Percentiles rank a stretch among this genome's conserved stretches.
Conservation (phyloP, 2,329 filamentous ascomycete genomes). For the Aspergillus arachidicola region DNA sequence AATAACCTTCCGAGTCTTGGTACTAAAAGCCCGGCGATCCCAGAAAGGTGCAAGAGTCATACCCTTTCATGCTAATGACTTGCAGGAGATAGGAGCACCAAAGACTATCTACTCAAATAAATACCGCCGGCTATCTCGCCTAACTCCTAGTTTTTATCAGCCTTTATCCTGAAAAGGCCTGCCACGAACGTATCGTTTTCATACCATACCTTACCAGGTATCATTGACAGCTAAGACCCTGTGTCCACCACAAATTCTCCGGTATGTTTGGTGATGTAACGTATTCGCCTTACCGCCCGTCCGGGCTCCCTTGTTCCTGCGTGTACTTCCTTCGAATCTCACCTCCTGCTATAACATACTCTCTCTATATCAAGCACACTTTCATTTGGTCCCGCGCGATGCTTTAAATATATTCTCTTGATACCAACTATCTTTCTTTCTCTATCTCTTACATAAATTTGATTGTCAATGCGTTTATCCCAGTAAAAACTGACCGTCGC, state of each 20-base stretch:
- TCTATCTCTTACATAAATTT: background rate
- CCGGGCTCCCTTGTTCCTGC: background rate
- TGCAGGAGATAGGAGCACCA: background rate
- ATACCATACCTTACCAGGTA: constrained; percentile 1
- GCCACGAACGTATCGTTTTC: background rate
- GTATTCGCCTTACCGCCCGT: constrained; percentile 2
- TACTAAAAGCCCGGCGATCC: constrained; percentile 10
- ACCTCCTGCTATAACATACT: background rate
- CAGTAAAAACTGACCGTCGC: background rate
- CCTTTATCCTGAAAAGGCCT: background rate
- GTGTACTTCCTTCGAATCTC: background rate
- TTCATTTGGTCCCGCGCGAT: background rate
- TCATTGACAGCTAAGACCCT: background rate
- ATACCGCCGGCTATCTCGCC: constrained; percentile 4
- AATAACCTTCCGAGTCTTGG: constrained; percentile 5
- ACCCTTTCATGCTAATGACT: background rate
- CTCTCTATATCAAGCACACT: background rate
- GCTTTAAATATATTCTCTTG: background rate
- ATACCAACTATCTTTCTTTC: background rate
- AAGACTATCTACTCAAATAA: background rate
- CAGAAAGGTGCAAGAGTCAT: background rate
- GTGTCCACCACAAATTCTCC: constrained; percentile 2
- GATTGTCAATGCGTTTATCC: background rate
- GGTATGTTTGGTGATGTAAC: constrained; percentile 7
- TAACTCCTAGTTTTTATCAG: background rate